Evolutionary conservation across 1,139 yeast species (phyloP).

Genomic region (Saccharomyces hybrid): DNA sequence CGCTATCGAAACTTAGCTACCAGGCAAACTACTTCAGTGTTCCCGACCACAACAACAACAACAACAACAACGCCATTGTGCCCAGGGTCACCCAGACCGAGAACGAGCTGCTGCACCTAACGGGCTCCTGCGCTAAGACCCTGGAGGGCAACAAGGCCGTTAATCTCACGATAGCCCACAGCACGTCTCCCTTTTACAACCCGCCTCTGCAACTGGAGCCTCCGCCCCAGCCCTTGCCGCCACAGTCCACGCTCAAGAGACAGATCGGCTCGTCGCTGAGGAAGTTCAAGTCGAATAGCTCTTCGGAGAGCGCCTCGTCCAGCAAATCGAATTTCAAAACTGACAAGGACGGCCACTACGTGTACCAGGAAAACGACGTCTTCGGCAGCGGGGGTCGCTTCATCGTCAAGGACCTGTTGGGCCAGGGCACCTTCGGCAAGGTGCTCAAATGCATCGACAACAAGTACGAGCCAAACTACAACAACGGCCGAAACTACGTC

Average conservation of each 20-base stretch:
- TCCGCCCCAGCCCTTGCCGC: not conserved
- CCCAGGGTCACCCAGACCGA: conserved; percentile 20
- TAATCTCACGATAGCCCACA: conserved; percentile 18
- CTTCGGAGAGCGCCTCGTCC: not conserved
- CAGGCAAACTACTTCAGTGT: conserved; percentile 4
- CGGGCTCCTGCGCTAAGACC: conserved; percentile 29
- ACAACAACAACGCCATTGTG: not conserved
- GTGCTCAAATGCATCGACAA: conserved; percentile 68
- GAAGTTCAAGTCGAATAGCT: not conserved
- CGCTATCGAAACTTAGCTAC: conserved; percentile 34
- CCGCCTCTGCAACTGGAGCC: not conserved
- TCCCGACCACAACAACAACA: not conserved
- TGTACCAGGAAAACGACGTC: conserved; percentile 49
- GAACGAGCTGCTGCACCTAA: conserved; percentile 27
- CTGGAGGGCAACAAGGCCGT: conserved; percentile 26
- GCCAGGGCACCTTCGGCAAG: conserved; percentile 97
- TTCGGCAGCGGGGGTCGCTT: conserved; percentile 61
- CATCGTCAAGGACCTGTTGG: conserved; percentile 59
- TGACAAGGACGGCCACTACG: conserved; percentile 81
- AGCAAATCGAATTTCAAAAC: conserved; percentile 20
- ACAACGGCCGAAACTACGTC: conserved; percentile 32
- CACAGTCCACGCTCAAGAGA: not conserved
- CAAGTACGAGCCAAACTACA: conserved; percentile 38
- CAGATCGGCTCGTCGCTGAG: not conserved
- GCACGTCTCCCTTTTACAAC: conserved; percentile 16